Percentiles rank a stretch among this genome's conserved stretches.
Conservation (phyloP, 2,329 filamentous ascomycete species). For the Metarhizium anisopliae region DNA sequence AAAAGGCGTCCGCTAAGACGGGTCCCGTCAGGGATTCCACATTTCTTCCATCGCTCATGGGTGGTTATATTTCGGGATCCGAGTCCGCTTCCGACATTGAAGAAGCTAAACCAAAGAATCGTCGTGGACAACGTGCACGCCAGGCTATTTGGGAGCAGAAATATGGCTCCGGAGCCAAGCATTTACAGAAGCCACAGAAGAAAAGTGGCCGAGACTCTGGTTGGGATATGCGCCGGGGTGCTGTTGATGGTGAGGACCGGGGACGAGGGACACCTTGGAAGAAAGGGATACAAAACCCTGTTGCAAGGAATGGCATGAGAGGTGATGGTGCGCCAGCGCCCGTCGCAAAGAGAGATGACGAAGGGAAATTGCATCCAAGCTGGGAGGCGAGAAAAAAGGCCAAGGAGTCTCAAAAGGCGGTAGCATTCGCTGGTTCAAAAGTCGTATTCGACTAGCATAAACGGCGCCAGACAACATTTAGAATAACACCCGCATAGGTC, state of each 20-base stretch:
- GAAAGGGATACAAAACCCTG: conserved; percentile 34
- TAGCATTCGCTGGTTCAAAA: conserved; percentile 14
- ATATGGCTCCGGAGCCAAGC: conserved; percentile 62
- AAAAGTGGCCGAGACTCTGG: conserved; percentile 34
- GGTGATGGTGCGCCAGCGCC: conserved; percentile 12
- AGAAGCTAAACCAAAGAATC: conserved; percentile 54
- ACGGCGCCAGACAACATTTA: not conserved
- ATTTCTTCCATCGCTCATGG: conserved; percentile 69
- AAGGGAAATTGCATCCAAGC: conserved; percentile 43
- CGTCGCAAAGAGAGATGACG: conserved; percentile 33
- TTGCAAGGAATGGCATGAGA: conserved; percentile 11
- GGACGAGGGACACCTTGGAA: conserved; percentile 41
- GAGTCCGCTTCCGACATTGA: conserved; percentile 63
- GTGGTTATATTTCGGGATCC: conserved; percentile 70
- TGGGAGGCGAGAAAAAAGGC: conserved; percentile 17
- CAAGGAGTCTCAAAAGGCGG: conserved; percentile 11
- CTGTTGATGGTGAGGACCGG: conserved; percentile 34
- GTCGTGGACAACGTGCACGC: conserved; percentile 69
- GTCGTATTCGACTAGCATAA: conserved; percentile 15
- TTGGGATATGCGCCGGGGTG: conserved; percentile 50
- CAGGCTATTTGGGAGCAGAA: conserved; percentile 76
- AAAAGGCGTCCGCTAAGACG: conserved; percentile 12
- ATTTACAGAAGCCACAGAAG: conserved; percentile 38
- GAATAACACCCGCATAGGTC: not conserved
- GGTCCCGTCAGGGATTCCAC: conserved; percentile 34